Base-by-base conservation (phyloP, 2,329 filamentous ascomycete genomes). In the Amauroascus verrucosus region DNA sequence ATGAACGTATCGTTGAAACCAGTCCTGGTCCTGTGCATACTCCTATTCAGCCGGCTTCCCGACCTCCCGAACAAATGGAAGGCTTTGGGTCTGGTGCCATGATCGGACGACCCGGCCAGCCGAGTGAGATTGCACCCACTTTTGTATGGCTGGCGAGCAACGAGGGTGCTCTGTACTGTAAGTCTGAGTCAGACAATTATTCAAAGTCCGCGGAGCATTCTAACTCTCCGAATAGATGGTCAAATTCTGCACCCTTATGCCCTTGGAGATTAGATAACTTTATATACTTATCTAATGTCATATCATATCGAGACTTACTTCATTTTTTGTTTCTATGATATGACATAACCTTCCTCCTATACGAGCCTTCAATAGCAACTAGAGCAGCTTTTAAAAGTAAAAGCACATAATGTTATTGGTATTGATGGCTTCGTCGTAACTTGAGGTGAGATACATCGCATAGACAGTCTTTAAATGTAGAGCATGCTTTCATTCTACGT, bases 101-200 rank as follows among this genome's bases (percentile, higher is more conserved):
- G 7, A 56, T 72, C 8, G 66, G 67, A 6, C 62, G 68, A 32
- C 67, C 67, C 6, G 67, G 65, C 1, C 63, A 71, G 56, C 67
- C 68, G 8, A 67, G 68, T 47, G 69, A 71, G 58, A 63, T 71
- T 44, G 68, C 69, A 0, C 62, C 68, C n/a, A 67, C 64, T 30
- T 72, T 67, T 57, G 61, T 72, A 1, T 70, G 70, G 50, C 53
- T 72, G 49, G 68, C 68, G 9, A 69, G 65, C 26, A 52, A 60
- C 6, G 65, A 68, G 43, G 60, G 65, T 20, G 59, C 65, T n/a
- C 53, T 69, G 20, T 70, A 66, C 41, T 67, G 67, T 51, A 51
- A 51, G 48, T 24, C n/a, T n/a, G 1, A 22, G 9, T 26, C 18
- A 30, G 8, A 1, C 2, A 6, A 2, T 38, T 14, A 28, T 24